Evolutionary conservation across 768 basidiomycete genomes (phyloP), one percentile per base, ranked within the genome.

Genomic region (Suillus discolor): DNA sequence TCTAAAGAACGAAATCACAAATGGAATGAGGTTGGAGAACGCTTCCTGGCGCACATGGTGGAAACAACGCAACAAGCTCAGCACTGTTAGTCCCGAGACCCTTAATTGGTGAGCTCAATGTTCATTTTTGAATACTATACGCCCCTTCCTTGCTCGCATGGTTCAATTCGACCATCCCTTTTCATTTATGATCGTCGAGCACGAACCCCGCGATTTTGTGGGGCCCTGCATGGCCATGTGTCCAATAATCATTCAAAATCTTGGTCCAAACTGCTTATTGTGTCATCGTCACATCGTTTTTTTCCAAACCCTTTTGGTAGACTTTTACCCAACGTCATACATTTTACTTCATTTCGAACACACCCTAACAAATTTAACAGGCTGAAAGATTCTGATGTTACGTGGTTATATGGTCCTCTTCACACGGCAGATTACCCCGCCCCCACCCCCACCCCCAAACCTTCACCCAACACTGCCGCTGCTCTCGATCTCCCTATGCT

Each of bases 1-100:
- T 64, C 94, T 96, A 83, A 99, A 99, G 87, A 92, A 97, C 75
- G 97, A 95, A 79, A 97, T 99, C 74, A 88, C 94, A 7, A 99
- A 99, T 75, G 97, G 97, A 57, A 84, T 91, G 57, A 83, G 97
- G 59, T 87, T 99, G 64, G 97, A 99, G 83, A 99, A 99, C 73
- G 97, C 97, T 11, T 94, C 92, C 67, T 99, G 97, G 97, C 83
- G 97, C 49, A 99, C 96, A 1, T 99, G 97, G 97, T 98, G 96
- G 90, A 98, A 99, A 80, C 96, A 98, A 85, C 84, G 97, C 68
- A 97, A 97, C 72, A 93, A 96, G 69, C 86, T 99, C 67, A 93
- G 91, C 81, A 99, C 97, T 0, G 85, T 99, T 75, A 92, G 90
- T 31, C 97, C 97, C 65, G 97, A 99, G 82, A 97, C 96, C 4